Evolutionary conservation across 2,329 filamentous ascomycete species (phyloP).

Genomic region (Pseudonectria foliicola): DNA sequence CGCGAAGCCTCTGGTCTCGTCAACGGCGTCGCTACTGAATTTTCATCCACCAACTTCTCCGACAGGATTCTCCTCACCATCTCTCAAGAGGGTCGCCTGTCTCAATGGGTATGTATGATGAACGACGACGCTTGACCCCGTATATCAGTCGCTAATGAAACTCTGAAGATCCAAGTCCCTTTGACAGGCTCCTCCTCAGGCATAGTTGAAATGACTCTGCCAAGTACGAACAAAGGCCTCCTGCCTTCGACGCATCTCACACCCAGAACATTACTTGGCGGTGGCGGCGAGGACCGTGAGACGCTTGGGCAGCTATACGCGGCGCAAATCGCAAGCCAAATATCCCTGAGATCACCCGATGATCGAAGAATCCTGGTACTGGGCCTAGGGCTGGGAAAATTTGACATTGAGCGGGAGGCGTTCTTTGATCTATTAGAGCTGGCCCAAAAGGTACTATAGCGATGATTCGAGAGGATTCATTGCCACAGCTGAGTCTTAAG

Average conservation of each 20-base stretch:
- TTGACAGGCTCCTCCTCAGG: conserved; percentile 61
- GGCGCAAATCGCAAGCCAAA: conserved; percentile 76
- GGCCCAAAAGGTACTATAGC: conserved; percentile 49
- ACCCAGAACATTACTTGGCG: conserved; percentile 79
- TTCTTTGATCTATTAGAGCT: conserved; percentile 62
- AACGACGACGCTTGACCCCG: background rate
- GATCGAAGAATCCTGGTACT: conserved; percentile 55
- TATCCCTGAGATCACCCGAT: conserved; percentile 63
- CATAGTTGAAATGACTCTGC: conserved; percentile 52
- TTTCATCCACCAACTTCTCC: conserved; percentile 65
- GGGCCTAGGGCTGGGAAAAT: conserved; percentile 50
- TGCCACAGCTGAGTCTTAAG: too few species aligned
- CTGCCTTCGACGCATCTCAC: conserved; percentile 78
- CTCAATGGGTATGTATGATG: conserved; percentile 91
- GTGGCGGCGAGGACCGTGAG: conserved; percentile 70
- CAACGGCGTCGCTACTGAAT: conserved; percentile 63
- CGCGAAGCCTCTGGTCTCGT: conserved; percentile 55
- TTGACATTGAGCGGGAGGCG: conserved; percentile 43
- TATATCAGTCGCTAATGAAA: background rate
- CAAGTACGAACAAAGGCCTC: conserved; percentile 36
- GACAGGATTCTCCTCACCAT: conserved; percentile 91
- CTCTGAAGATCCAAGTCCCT: conserved; percentile 66
- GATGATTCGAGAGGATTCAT: too few species aligned
- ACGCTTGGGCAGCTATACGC: conserved; percentile 82
- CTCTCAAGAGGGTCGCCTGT: conserved; percentile 74